Evolutionary conservation across 2,329 filamentous ascomycete genomes (phyloP), one percentile per base, ranked within the genome.

Genomic region (Ceratocystiopsis sp.): DNA sequence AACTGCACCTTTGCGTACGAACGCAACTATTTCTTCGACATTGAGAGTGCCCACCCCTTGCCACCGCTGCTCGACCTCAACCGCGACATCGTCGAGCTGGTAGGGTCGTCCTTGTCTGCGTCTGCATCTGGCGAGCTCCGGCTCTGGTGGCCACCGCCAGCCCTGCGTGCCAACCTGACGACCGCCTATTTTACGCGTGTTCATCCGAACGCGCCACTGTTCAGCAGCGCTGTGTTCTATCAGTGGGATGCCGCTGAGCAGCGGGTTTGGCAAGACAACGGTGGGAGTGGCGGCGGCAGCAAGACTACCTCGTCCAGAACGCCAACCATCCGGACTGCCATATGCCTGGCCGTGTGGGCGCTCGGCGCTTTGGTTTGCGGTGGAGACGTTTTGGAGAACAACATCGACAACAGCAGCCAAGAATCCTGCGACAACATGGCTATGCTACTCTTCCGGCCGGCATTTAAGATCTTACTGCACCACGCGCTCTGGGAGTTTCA

Each of bases 331-430:
- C 25, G 25, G 25, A 57, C 54, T 4, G 52, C 59, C 4, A 57
- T 61, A 34, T 61, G 60, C 42, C 52, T 61, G 13, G 57, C 54
- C 34, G 56, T 61, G 1, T 62, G 60, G 42, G 57, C 59, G 19
- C 46, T 62, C n/a, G 60, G 60, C 3, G 33, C 42, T 6, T 13
- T 43, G 35, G 25, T 29, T 29, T 4, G 25, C 10, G 25, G 25
- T 29, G 25, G 25, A 7, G 25, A 29, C 10, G 25, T 29, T 10
- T 8, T 2, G 2, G 10, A 29, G 25, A 29, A 29, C 25, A 38
- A 42, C 4, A 13, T 9, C 32, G 35, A n/a, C 35, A 16, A 5
- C 35, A 8, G 17, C 39, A 42, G 42, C 3, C 45, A 52, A 41
- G 52, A 52, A 14, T 51, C 50, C n/a, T 48, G 51, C 7, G 54